These are phyloP conservation scores for Alternaria arbusti DNA, from an alignment of 2,329 filamentous ascomycete species.

Conservation along the genomic window DNA sequence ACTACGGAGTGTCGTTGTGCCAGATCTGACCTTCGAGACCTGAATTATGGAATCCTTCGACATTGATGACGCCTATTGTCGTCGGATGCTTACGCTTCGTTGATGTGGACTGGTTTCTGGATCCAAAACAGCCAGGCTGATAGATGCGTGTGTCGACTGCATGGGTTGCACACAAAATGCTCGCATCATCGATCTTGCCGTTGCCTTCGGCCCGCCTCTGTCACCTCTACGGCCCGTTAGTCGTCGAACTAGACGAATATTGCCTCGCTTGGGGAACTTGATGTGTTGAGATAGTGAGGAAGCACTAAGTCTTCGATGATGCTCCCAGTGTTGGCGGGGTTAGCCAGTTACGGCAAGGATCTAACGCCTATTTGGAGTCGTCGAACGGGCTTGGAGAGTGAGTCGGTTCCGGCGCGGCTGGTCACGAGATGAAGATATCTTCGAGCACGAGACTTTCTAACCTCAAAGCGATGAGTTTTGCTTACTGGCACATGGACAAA, in stretches of 20 bases:
- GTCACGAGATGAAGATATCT: neutral
- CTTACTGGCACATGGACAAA: neutral
- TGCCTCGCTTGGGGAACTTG: neutral
- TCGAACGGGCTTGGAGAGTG: neutral
- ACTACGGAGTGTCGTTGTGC: neutral
- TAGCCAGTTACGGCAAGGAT: neutral
- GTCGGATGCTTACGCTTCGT: neutral
- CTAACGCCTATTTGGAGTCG: neutral
- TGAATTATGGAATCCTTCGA: neutral
- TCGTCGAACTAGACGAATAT: neutral
- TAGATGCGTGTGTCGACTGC: neutral
- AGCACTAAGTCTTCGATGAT: neutral
- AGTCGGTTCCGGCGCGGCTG: neutral
- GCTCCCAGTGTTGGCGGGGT: neutral
- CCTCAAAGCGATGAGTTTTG: neutral
- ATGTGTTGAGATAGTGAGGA: neutral
- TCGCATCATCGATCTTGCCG: conserved; percentile 15
- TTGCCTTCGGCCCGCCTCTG: conserved; percentile 7
- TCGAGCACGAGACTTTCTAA: neutral
- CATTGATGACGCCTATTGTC: neutral
- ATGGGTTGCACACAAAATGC: neutral
- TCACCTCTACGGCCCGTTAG: conserved; percentile 3
- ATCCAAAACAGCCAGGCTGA: neutral
- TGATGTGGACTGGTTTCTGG: neutral
- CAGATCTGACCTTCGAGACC: neutral